A percentile compares a stretch with the other conserved stretches of the same genome.
phyloP scores from a whole-genome alignment of 1,284 basidiomycete genomes.

The Trametes versicolor region DNA sequence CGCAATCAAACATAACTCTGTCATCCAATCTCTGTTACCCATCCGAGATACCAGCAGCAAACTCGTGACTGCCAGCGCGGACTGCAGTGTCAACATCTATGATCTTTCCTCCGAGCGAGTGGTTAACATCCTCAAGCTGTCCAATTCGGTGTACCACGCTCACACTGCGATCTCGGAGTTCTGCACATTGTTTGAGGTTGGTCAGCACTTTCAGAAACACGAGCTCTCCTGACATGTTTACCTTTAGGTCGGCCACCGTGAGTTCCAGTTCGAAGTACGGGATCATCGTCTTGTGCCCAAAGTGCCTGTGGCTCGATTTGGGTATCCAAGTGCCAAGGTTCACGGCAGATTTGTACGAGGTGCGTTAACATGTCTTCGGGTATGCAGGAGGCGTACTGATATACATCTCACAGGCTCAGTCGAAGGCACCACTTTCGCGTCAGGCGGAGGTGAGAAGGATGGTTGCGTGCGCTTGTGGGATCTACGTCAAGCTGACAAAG shows the following conservation, averaged over 20 bases:
- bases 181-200: slow-evolving; percentile 57
- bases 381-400: neutral
- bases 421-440: slow-evolving; percentile 50
- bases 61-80: slow-evolving; percentile 57
- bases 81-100: slow-evolving; percentile 55
- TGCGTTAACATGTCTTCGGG: slow-evolving; percentile 25
- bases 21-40: slow-evolving; percentile 55
- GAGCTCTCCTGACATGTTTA: slow-evolving; percentile 1
- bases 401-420: slow-evolving; percentile 40
- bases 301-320: slow-evolving; percentile 53
- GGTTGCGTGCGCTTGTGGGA: slow-evolving; percentile 60
- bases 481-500: slow-evolving; percentile 49
- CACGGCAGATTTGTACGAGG: slow-evolving; percentile 59
- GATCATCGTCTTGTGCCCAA: slow-evolving; percentile 53
- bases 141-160: slow-evolving; percentile 56
- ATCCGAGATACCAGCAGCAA: slow-evolving; percentile 57
- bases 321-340: slow-evolving; percentile 48
- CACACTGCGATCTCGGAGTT: slow-evolving; percentile 50
- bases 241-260: slow-evolving; percentile 56
- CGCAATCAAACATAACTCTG: slow-evolving; percentile 54
- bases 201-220: neutral
- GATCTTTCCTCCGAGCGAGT: slow-evolving; percentile 58
- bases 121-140: slow-evolving; percentile 50
- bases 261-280: slow-evolving; percentile 61
- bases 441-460: slow-evolving; percentile 50